These are phyloP conservation scores for Colletotrichum karsti DNA, from an alignment of 2,329 filamentous ascomycete species.

Conservation along the genomic window DNA sequence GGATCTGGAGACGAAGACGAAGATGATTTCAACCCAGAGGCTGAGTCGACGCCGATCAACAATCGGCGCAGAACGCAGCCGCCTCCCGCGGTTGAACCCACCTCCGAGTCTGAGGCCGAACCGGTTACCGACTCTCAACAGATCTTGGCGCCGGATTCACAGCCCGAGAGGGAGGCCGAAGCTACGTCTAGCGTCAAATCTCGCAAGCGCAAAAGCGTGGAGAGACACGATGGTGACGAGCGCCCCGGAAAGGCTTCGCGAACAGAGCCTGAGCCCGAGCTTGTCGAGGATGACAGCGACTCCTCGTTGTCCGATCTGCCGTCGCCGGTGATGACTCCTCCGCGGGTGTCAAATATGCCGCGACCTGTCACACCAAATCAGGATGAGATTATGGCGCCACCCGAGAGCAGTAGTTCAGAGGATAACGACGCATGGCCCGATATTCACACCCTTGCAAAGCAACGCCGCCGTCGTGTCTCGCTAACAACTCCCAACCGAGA, in stretches of 20 bases:
- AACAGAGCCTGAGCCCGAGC: conserved; percentile 33
- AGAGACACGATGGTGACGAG: conserved; percentile 47
- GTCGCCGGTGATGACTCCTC: conserved; percentile 42
- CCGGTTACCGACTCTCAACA: conserved; percentile 31
- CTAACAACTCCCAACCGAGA: conserved; percentile 46
- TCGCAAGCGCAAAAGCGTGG: conserved; percentile 66
- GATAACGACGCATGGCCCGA: conserved; percentile 59
- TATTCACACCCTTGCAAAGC: conserved; percentile 58
- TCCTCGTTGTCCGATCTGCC: conserved; percentile 47
- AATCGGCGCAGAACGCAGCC: conserved; percentile 54
- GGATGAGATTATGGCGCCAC: conserved; percentile 62
- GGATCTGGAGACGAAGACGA: conserved; percentile 38
- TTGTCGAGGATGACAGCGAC: conserved; percentile 32
- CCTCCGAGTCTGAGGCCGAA: conserved; percentile 21
- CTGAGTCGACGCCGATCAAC: conserved; percentile 71
- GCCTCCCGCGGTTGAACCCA: conserved; percentile 31
- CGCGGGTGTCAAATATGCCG: conserved; percentile 33
- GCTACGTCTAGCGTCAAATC: conserved; percentile 44
- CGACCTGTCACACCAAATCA: conserved; percentile 54
- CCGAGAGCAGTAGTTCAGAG: conserved; percentile 61
- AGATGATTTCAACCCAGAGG: conserved; percentile 64
- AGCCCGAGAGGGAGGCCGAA: conserved; percentile 33
- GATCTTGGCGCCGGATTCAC: conserved; percentile 33
- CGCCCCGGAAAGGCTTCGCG: conserved; percentile 46
- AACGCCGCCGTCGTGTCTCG: conserved; percentile 47